These are phyloP conservation scores for Dactylellina cionopaga DNA, from an alignment of 2,329 filamentous ascomycete genomes.

Conservation along the genomic window DNA sequence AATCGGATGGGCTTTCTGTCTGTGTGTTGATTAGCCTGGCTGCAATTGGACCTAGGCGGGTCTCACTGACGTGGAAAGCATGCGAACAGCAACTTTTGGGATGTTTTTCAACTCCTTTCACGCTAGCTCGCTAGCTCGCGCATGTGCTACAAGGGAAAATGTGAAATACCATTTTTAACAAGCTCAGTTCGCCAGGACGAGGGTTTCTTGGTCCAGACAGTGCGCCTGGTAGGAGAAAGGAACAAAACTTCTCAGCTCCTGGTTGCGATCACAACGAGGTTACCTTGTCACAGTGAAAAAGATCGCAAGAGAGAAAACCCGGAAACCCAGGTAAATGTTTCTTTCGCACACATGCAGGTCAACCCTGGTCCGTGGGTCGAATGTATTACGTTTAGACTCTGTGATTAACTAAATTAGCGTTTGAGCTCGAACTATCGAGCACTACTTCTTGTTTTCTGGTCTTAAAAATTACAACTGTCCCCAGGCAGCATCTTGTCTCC, in stretches of 20 bases:
- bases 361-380: constrained; percentile 34
- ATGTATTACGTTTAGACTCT: constrained; percentile 5
- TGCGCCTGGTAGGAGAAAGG: neutral
- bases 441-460: constrained; percentile 1
- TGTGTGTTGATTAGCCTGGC: constrained; percentile 9
- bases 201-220: too few relatives aligned
- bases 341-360: neutral
- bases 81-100: neutral
- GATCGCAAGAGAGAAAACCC: neutral
- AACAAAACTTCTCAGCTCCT: neutral
- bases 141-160: too few relatives aligned
- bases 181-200: too few relatives aligned
- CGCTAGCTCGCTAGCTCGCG: neutral
- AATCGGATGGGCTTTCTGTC: neutral
- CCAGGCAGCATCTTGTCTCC: constrained; percentile 46
- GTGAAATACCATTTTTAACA: too few relatives aligned
- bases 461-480: constrained; percentile 47
- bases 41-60: neutral
- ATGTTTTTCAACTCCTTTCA: neutral
- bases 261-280: constrained; percentile 9
- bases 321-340: neutral
- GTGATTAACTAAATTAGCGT: constrained; percentile 30
- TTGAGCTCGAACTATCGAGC: constrained; percentile 3
- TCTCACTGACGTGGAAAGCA: constrained; percentile 32
- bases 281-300: constrained; percentile 18